Conservation (phyloP, 2,329 filamentous ascomycete species). For the Botrytis hyacinthi region DNA sequence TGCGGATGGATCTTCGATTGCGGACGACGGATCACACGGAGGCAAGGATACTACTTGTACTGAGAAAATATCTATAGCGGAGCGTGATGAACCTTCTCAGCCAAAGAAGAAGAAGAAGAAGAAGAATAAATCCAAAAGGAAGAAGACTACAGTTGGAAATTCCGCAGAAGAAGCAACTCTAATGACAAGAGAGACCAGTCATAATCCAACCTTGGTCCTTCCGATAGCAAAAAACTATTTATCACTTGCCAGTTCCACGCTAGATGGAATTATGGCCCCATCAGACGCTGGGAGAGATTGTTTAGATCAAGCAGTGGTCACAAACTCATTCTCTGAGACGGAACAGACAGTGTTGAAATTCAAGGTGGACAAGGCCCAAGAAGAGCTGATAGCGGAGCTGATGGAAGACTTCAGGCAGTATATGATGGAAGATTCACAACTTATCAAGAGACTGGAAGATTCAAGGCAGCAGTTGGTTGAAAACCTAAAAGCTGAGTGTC, state of each 20-base stretch:
- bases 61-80: too few species aligned
- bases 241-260: neutral
- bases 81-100: neutral
- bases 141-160: neutral
- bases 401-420: neutral
- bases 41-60: too few species aligned
- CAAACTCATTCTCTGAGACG: too few species aligned
- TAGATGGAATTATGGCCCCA: too few species aligned
- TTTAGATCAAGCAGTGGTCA: too few species aligned
- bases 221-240: neutral
- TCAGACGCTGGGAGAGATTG: neutral
- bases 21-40: neutral
- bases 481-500: neutral
- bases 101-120: neutral
- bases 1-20: neutral
- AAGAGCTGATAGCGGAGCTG: neutral
- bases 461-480: neutral
- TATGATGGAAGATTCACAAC: neutral
- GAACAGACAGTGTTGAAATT: neutral
- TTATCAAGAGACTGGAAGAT: neutral
- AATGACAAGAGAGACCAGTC: too few species aligned
- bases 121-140: constrained; percentile 1
- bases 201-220: neutral
- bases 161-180: neutral
- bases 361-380: neutral